phyloP scores from a whole-genome alignment of 148 eudicot species.

The Spergularia bocconei region DNA sequence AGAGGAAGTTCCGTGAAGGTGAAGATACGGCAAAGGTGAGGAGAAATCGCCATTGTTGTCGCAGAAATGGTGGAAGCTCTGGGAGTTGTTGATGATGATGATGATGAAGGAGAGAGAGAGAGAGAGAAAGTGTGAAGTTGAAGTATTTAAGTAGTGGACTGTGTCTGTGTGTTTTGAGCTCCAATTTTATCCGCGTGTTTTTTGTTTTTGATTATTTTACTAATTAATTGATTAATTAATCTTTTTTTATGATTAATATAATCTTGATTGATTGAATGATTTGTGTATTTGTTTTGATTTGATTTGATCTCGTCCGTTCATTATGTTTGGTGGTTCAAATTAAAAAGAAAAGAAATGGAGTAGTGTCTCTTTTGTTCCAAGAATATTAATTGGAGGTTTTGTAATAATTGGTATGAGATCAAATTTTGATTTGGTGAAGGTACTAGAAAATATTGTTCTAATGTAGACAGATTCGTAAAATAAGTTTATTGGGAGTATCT shows the following conservation, averaged over 20 bases:
- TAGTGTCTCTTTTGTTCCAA: not conserved
- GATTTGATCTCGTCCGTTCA: too few relatives aligned
- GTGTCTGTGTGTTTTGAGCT: not conserved
- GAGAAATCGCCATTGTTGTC: conserved; percentile 59
- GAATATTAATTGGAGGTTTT: not conserved
- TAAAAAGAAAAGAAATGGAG: not conserved
- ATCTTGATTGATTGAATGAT: not conserved
- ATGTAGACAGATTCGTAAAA: not conserved
- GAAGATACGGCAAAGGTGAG: conserved; percentile 46
- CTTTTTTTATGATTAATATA: not conserved
- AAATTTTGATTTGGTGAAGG: not conserved
- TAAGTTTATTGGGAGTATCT: not conserved
- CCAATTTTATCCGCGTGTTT: conserved; percentile 10
- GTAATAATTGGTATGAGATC: conserved; percentile 1
- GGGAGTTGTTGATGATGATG: not conserved
- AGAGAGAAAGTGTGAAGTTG: not conserved
- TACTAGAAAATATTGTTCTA: not conserved
- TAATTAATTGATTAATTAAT: not conserved
- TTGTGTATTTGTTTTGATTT: not conserved
- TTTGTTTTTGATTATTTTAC: not conserved
- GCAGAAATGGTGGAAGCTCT: not conserved
- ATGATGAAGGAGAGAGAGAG: too few relatives aligned
- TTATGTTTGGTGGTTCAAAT: too few relatives aligned
- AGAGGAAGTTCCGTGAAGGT: conserved; percentile 33
- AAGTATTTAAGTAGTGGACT: conserved; percentile 6